Conservation (phyloP, 306 rosid genomes). For the Prunus salicina region DNA sequence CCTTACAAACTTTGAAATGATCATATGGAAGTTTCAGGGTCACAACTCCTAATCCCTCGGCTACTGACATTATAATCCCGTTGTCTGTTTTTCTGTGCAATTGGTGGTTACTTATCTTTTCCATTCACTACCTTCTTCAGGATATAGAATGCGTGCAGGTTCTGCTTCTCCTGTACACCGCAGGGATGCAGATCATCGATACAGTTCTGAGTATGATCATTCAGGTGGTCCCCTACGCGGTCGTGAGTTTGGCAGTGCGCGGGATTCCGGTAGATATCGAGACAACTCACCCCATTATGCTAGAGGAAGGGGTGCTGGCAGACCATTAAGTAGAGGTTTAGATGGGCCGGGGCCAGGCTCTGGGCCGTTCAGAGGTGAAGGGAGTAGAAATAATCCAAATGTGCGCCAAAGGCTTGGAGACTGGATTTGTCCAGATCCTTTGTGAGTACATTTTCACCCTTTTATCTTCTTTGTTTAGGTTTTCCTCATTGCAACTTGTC, state of each 20-base stretch:
- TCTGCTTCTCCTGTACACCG: conserved; percentile 79
- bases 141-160: conserved; percentile 93
- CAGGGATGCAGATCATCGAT: conserved; percentile 59
- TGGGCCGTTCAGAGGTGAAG: conserved; percentile 72
- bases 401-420: conserved; percentile 95
- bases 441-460: conserved; percentile 42
- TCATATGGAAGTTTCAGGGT: conserved; percentile 43
- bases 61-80: conserved; percentile 37
- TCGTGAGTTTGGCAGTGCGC: conserved; percentile 61
- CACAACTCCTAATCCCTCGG: conserved; percentile 33
- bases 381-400: conserved; percentile 76
- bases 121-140: conserved; percentile 64
- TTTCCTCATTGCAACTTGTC: neutral
- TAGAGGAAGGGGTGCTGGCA: conserved; percentile 67
- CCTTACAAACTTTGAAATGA: conserved; percentile 43
- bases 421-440: conserved; percentile 78
- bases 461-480: neutral
- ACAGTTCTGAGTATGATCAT: conserved; percentile 56
- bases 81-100: conserved; percentile 27
- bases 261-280: conserved; percentile 69
- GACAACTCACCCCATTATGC: conserved; percentile 68
- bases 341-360: conserved; percentile 59
- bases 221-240: conserved; percentile 37
- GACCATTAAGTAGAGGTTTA: conserved; percentile 70
- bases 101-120: conserved; percentile 41